Conservation (phyloP, 2,329 filamentous ascomycete genomes). For the Lojkania enalia region DNA sequence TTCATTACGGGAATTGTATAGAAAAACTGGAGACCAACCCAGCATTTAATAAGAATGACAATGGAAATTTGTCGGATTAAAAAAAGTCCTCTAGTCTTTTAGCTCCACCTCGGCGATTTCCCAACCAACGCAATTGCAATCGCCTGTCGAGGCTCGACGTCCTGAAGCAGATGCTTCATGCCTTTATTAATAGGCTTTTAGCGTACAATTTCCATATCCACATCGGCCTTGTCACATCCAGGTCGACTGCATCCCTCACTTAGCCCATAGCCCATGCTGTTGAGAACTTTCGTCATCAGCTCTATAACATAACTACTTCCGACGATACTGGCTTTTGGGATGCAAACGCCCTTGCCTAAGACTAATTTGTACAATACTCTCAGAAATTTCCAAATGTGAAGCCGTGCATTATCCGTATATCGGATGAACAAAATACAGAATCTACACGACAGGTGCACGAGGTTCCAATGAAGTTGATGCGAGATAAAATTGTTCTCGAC, state of each 20-base stretch:
- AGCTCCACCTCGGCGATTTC: conserved; percentile 11
- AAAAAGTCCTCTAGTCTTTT: conserved; percentile 22
- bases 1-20: conserved; percentile 18
- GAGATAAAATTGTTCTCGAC: conserved; percentile 39
- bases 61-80: background rate
- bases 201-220: conserved; percentile 44
- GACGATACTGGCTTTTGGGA: conserved; percentile 46
- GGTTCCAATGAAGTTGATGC: conserved; percentile 26
- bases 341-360: conserved; percentile 36
- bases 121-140: conserved; percentile 3
- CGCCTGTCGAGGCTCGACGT: conserved; percentile 35
- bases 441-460: conserved; percentile 24
- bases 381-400: conserved; percentile 37
- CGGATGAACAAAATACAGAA: conserved; percentile 43
- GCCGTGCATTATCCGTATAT: conserved; percentile 44
- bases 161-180: conserved; percentile 44
- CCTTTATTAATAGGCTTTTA: conserved; percentile 43
- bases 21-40: conserved; percentile 23
- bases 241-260: conserved; percentile 25
- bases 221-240: conserved; percentile 42
- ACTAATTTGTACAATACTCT: conserved; percentile 35
- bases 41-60: conserved; percentile 10
- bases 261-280: conserved; percentile 38
- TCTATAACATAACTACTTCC: conserved; percentile 29
- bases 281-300: conserved; percentile 43